Evolutionary conservation across 495 filamentous ascomycete species (phyloP).

Genomic region (Neurospora sp.): DNA sequence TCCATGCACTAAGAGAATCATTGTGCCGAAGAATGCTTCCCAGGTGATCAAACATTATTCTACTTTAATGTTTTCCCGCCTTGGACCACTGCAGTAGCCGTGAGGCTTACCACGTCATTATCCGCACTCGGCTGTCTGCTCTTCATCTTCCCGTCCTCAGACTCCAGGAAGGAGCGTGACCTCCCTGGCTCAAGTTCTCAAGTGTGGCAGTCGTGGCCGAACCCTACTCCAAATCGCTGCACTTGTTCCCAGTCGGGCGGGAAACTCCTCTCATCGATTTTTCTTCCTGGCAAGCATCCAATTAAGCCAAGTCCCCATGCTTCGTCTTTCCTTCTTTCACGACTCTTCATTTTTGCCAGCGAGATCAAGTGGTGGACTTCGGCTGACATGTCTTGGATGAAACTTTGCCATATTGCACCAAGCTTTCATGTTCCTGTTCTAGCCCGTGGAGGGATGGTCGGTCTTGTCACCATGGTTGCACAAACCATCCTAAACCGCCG

Average conservation of each 20-base stretch:
- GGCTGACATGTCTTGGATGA: neutral
- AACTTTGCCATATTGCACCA: neutral
- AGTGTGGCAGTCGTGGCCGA: neutral
- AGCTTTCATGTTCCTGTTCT: neutral
- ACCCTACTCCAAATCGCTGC: neutral
- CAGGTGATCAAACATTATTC: neutral
- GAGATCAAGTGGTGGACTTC: neutral
- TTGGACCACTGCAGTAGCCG: neutral
- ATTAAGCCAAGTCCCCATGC: neutral
- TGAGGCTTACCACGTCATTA: neutral
- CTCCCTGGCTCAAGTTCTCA: neutral
- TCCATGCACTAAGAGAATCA: neutral
- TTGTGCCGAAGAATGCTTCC: neutral
- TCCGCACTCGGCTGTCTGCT: neutral
- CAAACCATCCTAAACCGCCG: neutral
- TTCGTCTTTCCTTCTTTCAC: neutral
- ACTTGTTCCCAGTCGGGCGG: neutral
- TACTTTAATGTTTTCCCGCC: neutral
- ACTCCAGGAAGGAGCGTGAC: neutral
- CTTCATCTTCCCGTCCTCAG: neutral
- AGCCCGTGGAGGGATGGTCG: neutral
- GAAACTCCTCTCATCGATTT: neutral
- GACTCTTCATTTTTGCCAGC: neutral
- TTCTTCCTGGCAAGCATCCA: neutral
- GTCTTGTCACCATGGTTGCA: neutral